Evolutionary conservation across 192 early-diverging fungal genomes (phyloP), one percentile per base, ranked within the genome.

Genomic region (Entomortierella chlamydospora): DNA sequence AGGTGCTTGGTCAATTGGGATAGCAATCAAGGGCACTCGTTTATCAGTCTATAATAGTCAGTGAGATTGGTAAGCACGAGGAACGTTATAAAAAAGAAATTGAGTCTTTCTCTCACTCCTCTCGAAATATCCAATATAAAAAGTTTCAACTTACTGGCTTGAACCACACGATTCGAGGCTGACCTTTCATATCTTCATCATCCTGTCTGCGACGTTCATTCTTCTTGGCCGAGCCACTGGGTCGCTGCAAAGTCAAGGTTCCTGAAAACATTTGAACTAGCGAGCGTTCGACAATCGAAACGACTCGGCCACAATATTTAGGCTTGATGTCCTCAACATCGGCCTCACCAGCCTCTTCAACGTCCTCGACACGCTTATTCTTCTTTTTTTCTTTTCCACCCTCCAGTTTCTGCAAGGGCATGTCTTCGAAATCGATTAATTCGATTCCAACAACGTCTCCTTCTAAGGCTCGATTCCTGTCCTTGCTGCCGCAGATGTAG

Each of bases 391-490:
- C 82, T 66, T 91, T 88, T 68, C 86, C 87, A 26, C 88, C 87
- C 61, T 88, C 85, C 58, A 86, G 74, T 72, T 91, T 83, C 62
- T 90, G 89, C 11, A 65, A 42, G 57, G 89, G 74, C 65, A 92
- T 82, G 70, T 94, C 93, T 29, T 88, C 86, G 13, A 91, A 91
- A 71, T 90, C 87, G 45, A 96, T 80, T 41, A 95, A 57, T 62
- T 88, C 76, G 10, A 96, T 84, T 9, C 90, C 90, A 2, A 96
- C 95, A 2, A 91, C 82, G 68, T 96, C 95, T 11, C 93, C 94
- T 57, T 96, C 94, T 17, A 96, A 70, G 7, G 94, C 93, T 41
- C 95, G 87, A 73, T 96, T 96, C 23, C 93, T 88, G 56, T 87
- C 84, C 55, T 86, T 87, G 26, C 88, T 88, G 15, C 93, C 93